Conservation (phyloP, 768 basidiomycete genomes). For the Pulveroboletus sp. region DNA sequence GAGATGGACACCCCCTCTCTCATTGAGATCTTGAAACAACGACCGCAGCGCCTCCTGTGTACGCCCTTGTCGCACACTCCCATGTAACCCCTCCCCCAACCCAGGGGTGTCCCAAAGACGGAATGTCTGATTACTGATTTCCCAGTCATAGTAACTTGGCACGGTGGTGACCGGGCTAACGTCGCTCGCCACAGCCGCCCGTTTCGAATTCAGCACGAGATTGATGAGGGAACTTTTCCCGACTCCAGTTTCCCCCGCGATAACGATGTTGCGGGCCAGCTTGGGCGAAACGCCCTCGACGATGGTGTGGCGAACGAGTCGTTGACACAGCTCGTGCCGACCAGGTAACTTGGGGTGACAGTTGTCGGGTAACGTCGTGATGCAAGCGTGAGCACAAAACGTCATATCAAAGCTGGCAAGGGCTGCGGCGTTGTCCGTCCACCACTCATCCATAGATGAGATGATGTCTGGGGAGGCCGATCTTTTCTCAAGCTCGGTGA, state of each 20-base stretch:
- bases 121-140: slow-evolving; percentile 8
- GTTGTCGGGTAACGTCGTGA: slow-evolving; percentile 19
- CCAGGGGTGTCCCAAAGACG: slow-evolving; percentile 33
- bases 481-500: slow-evolving; percentile 34
- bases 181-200: slow-evolving; percentile 14
- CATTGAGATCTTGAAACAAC: slow-evolving; percentile 21
- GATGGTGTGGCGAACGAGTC: slow-evolving; percentile 13
- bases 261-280: slow-evolving; percentile 20
- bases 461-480: slow-evolving; percentile 14
- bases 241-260: slow-evolving; percentile 27
- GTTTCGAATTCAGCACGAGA: slow-evolving; percentile 23
- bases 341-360: slow-evolving; percentile 22
- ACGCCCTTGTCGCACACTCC: slow-evolving; percentile 15
- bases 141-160: slow-evolving; percentile 12
- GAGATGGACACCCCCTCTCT: slow-evolving; percentile 23
- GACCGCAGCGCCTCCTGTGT: slow-evolving; percentile 19
- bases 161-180: slow-evolving; percentile 17
- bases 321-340: slow-evolving; percentile 16
- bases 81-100: slow-evolving; percentile 22
- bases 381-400: slow-evolving; percentile 28
- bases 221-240: slow-evolving; percentile 31
- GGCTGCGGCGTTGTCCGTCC: slow-evolving; percentile 28
- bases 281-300: slow-evolving; percentile 20
- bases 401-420: slow-evolving; percentile 32
- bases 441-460: slow-evolving; percentile 38